These are phyloP conservation scores for Cicer bijugum DNA, from an alignment of 306 rosid genomes.

Conservation along the genomic window DNA sequence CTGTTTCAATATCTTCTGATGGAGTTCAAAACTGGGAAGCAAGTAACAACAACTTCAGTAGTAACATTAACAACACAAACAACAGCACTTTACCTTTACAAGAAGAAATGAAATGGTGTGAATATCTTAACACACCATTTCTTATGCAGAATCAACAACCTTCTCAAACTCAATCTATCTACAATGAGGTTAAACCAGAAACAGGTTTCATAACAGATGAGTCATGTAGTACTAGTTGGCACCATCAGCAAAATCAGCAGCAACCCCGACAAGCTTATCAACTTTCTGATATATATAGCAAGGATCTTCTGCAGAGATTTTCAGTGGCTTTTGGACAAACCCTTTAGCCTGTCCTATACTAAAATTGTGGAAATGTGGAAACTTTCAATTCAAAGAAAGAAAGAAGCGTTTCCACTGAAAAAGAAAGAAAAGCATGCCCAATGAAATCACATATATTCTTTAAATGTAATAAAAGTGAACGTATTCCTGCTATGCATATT, in stretches of 20 bases:
- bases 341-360: conserved; percentile 50
- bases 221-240: conserved; percentile 52
- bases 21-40: conserved; percentile 67
- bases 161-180: conserved; percentile 60
- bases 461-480: too few species aligned
- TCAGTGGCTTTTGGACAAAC: conserved; percentile 91
- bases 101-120: conserved; percentile 87
- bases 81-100: conserved; percentile 41
- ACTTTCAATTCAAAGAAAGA: conserved; percentile 43
- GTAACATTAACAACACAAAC: conserved; percentile 39
- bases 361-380: conserved; percentile 35
- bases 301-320: conserved; percentile 86
- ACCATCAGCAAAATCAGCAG: conserved; percentile 45
- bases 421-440: too few species aligned
- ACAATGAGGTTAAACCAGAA: conserved; percentile 65
- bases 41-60: conserved; percentile 17
- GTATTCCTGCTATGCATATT: too few species aligned
- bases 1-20: conserved; percentile 55
- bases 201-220: conserved; percentile 53
- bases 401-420: too few species aligned
- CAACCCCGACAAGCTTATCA: conserved; percentile 49
- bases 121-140: conserved; percentile 64
- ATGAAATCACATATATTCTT: too few species aligned
- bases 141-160: conserved; percentile 59
- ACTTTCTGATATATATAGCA: conserved; percentile 64